A percentile compares a stretch with the other conserved stretches of the same genome.
phyloP scores from a whole-genome alignment of 345 rosid genomes.

The Turnera subulata region DNA sequence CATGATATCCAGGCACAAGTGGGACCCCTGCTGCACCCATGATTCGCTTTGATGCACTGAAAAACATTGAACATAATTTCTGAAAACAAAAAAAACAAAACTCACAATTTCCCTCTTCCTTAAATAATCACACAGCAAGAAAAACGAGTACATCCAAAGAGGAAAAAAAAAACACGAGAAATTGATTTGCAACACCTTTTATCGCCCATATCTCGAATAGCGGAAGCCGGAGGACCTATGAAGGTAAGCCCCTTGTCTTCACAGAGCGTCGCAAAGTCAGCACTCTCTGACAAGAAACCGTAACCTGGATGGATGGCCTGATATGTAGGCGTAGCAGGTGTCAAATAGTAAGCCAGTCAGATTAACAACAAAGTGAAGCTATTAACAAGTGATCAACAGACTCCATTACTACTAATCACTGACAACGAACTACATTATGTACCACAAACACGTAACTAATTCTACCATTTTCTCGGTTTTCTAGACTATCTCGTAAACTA shows the following conservation, averaged over 20 bases:
- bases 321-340: too few relatives aligned
- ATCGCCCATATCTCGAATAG: constrained; percentile 96
- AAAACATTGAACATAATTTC: constrained; percentile 17
- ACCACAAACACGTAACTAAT: background rate
- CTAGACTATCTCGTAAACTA: background rate
- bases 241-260: constrained; percentile 72
- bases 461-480: background rate
- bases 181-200: constrained; percentile 53
- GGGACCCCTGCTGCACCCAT: constrained; percentile 99
- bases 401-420: too few relatives aligned
- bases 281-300: constrained; percentile 87
- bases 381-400: background rate
- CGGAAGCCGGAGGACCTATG: constrained; percentile 89
- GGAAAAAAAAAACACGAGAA: background rate
- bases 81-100: too few relatives aligned
- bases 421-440: too few relatives aligned
- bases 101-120: too few relatives aligned
- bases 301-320: constrained; percentile 95
- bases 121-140: too few relatives aligned
- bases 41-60: constrained; percentile 89
- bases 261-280: constrained; percentile 77
- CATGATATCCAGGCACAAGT: constrained; percentile 93
- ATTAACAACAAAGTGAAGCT: constrained; percentile 1
- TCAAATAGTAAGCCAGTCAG: background rate
- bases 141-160: too few relatives aligned